Percentiles rank a stretch among this genome's conserved stretches.
Evolutionary conservation across 345 rosid species (phyloP).

Genomic region (Laguncularia racemosa): DNA sequence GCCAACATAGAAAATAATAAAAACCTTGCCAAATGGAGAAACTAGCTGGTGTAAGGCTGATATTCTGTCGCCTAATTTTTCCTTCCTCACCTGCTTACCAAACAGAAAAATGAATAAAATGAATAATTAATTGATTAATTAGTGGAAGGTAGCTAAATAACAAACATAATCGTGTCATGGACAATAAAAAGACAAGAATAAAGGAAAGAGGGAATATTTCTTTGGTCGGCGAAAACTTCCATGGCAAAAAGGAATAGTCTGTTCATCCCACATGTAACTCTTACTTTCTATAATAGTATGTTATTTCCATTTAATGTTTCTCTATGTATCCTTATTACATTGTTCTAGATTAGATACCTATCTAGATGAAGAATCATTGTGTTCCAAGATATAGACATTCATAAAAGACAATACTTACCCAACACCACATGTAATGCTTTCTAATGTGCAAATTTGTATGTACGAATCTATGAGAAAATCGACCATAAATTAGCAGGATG

Average conservation of each 20-base stretch:
- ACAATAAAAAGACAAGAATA: too few species aligned
- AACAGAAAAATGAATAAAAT: neutral
- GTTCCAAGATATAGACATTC: conserved; percentile 55
- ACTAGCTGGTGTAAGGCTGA: conserved; percentile 91
- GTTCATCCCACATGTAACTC: too few species aligned
- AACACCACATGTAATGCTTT: neutral
- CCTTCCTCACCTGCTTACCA: conserved; percentile 63
- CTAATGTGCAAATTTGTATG: too few species aligned
- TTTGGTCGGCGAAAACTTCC: too few species aligned
- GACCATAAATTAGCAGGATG: conserved; percentile 13
- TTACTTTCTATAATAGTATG: too few species aligned
- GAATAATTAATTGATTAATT: neutral
- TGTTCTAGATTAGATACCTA: neutral
- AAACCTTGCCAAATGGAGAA: conserved; percentile 91
- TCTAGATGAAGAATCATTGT: conserved; percentile 24
- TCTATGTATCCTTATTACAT: neutral
- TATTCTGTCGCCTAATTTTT: conserved; percentile 73
- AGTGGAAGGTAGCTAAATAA: neutral
- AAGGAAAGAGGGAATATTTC: too few species aligned
- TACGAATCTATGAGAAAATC: too few species aligned
- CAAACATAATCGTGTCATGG: too few species aligned
- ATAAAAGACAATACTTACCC: conserved; percentile 38
- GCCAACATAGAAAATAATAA: neutral
- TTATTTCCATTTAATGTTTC: neutral
- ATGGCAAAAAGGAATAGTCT: too few species aligned